A percentile compares a stretch with the other conserved stretches of the same genome.
phyloP scores from a whole-genome alignment of 1,139 yeast species.

The Kurtzmaniella quercitrusa region DNA sequence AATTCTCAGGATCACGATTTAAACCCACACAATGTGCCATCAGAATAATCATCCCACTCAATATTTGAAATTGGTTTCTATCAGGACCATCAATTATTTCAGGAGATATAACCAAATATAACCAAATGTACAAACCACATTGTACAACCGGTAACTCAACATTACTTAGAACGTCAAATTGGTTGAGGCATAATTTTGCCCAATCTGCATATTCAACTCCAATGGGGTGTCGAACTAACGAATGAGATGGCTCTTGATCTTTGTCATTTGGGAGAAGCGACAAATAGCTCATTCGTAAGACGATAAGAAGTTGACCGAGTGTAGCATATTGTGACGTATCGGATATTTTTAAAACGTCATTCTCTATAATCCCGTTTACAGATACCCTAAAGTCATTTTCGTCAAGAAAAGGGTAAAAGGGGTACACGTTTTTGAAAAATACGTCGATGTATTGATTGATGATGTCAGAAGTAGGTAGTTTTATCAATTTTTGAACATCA shows the following conservation, averaged over 20 bases:
- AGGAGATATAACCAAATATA: constrained; percentile 40
- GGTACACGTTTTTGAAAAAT: constrained; percentile 34
- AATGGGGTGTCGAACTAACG: constrained; percentile 20
- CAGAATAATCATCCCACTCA: constrained; percentile 36
- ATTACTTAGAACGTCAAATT: constrained; percentile 19
- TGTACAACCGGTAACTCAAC: constrained; percentile 19
- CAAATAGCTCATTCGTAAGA: constrained; percentile 20
- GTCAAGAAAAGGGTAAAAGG: constrained; percentile 39
- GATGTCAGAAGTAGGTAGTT: constrained; percentile 31
- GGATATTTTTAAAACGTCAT: constrained; percentile 11
- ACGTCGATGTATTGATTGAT: constrained; percentile 34
- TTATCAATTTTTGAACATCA: not conserved
- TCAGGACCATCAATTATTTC: constrained; percentile 42
- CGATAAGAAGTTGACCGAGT: constrained; percentile 19
- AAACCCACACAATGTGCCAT: constrained; percentile 43
- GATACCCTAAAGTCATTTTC: constrained; percentile 17
- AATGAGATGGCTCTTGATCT: constrained; percentile 12
- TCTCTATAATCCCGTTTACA: constrained; percentile 7
- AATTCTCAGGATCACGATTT: constrained; percentile 37
- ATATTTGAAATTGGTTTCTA: constrained; percentile 41
- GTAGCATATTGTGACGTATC: constrained; percentile 19
- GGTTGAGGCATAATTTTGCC: constrained; percentile 22
- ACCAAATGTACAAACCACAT: constrained; percentile 32
- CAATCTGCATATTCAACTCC: constrained; percentile 19
- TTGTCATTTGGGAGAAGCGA: constrained; percentile 18